phyloP scores from a whole-genome alignment of 805 yeast species.

The Yamadazyma ubonensis region DNA sequence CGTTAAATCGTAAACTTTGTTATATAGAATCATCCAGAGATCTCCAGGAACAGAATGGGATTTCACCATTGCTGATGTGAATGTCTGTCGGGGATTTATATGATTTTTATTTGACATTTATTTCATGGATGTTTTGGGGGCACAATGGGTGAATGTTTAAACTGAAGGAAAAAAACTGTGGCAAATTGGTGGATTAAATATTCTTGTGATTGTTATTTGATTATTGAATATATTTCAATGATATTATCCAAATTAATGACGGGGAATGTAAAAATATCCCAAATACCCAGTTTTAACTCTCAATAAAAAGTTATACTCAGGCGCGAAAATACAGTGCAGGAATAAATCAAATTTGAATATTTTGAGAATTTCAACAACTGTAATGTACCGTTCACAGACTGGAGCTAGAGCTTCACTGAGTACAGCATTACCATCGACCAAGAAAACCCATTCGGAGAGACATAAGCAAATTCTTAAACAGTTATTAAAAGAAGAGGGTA shows the following conservation, averaged over 20 bases:
- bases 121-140: too few species aligned
- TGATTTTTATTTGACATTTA: neutral
- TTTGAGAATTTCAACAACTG: constrained; percentile 1
- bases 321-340: constrained; percentile 7
- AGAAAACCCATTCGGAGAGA: constrained; percentile 47
- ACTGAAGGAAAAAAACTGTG: too few species aligned
- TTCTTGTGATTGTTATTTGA: too few species aligned
- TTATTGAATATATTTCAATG: too few species aligned
- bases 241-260: too few species aligned
- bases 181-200: too few species aligned
- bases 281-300: neutral
- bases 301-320: neutral
- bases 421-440: constrained; percentile 42
- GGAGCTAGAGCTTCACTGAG: constrained; percentile 2
- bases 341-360: constrained; percentile 1
- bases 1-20: constrained; percentile 75
- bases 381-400: constrained; percentile 5
- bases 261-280: too few species aligned
- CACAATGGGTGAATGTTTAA: too few species aligned
- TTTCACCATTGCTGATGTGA: constrained; percentile 24
- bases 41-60: constrained; percentile 73
- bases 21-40: constrained; percentile 81
- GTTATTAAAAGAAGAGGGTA: constrained; percentile 72
- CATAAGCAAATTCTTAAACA: constrained; percentile 73
- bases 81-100: constrained; percentile 3